Percentiles rank a stretch among this genome's conserved stretches.
These are phyloP conservation scores for Acrocalymma vagum DNA, from an alignment of 2,329 filamentous ascomycete species.

Conservation along the genomic window DNA sequence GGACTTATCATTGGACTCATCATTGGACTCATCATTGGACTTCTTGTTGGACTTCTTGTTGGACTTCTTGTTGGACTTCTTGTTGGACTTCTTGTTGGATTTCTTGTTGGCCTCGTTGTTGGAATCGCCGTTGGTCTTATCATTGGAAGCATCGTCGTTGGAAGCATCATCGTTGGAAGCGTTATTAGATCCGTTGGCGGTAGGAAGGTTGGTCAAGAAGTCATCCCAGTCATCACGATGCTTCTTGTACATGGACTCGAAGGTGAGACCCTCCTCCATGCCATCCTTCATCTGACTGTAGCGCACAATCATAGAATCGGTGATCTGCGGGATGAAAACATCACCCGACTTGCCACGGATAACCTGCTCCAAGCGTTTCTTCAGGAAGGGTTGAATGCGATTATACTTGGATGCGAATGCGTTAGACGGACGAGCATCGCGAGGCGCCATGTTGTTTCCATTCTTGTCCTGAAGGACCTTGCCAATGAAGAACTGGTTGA, in stretches of 20 bases:
- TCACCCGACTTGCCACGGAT: slow-evolving; percentile 15
- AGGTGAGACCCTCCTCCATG: slow-evolving; percentile 8
- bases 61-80: no score
- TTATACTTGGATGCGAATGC: slow-evolving; percentile 25
- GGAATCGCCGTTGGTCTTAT: no score
- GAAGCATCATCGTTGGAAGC: no score
- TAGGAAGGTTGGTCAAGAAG: slow-evolving; percentile 8
- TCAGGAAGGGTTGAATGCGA: slow-evolving; percentile 15
- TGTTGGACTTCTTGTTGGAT: no score
- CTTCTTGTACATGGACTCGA: slow-evolving; percentile 6
- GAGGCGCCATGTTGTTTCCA: slow-evolving; percentile 5
- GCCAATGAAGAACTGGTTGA: slow-evolving; percentile 25
- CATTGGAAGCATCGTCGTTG: no score
- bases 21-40: no score
- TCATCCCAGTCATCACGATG: slow-evolving; percentile 6
- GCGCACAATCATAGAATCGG: slow-evolving; percentile 12
- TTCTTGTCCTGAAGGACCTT: slow-evolving; percentile 5
- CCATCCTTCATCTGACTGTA: slow-evolving; percentile 14
- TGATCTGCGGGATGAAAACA: slow-evolving; percentile 16
- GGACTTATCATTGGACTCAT: no score
- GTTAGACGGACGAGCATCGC: slow-evolving; percentile 9
- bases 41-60: no score
- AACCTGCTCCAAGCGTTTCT: slow-evolving; percentile 4
- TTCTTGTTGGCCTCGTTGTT: no score
- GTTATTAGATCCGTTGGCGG: no score